Conservation (phyloP, 2,329 filamentous ascomycete species). For the Aureobasidium sp. region DNA sequence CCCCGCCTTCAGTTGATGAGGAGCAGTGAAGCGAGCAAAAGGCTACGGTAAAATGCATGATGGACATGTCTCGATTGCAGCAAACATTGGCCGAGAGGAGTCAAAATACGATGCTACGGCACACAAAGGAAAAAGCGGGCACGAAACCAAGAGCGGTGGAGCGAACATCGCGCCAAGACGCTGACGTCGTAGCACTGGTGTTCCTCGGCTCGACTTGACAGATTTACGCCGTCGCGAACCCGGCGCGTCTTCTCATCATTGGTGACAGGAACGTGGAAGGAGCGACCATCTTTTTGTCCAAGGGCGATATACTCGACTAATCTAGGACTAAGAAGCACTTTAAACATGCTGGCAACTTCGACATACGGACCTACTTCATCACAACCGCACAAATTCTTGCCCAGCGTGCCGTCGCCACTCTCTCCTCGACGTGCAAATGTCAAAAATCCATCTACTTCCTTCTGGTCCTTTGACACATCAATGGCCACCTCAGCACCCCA, state of each 20-base stretch:
- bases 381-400: constrained; percentile 18
- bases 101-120: not conserved
- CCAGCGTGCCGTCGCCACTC: constrained; percentile 33
- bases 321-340: not conserved
- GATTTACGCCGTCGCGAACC: not conserved
- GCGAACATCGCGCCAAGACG: not conserved
- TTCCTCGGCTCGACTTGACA: not conserved
- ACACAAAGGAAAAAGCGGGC: not conserved
- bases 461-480: constrained; percentile 9
- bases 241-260: not conserved
- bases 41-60: constrained; percentile 5
- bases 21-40: not conserved
- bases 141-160: not conserved
- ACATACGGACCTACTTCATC: not conserved
- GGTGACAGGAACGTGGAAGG: not conserved
- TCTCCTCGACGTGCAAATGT: constrained; percentile 35
- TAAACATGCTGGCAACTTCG: not conserved
- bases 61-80: not conserved
- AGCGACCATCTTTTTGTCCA: not conserved
- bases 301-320: not conserved
- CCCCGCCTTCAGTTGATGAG: constrained; percentile 6
- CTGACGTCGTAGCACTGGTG: not conserved
- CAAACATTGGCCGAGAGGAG: not conserved
- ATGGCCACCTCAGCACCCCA: not conserved
- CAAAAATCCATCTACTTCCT: constrained; percentile 17